Conservation (phyloP, 345 rosid species). For the Psidium friedrichsthalianum region DNA sequence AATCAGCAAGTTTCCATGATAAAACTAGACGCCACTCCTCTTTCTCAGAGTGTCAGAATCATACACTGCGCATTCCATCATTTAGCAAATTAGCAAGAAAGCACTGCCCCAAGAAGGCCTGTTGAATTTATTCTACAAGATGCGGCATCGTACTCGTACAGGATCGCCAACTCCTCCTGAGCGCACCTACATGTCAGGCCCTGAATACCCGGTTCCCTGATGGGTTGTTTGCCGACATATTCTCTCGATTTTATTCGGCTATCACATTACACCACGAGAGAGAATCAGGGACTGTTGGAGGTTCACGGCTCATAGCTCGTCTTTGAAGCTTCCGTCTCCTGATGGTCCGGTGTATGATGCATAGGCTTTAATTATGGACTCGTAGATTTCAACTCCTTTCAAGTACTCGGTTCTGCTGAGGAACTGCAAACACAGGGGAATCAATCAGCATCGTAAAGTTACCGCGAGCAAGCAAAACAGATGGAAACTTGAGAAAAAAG, state of each 20-base stretch:
- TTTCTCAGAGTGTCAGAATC: too few relatives aligned
- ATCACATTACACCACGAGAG: background rate
- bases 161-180: too few relatives aligned
- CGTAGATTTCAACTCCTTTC: conserved; percentile 71
- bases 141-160: too few relatives aligned
- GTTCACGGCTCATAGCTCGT: conserved; percentile 36
- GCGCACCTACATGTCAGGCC: background rate
- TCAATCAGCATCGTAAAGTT: background rate
- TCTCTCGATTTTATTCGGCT: background rate
- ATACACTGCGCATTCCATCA: too few relatives aligned
- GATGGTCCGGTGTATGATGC: conserved; percentile 30
- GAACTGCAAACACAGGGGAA: conserved; percentile 41
- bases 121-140: background rate
- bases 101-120: background rate
- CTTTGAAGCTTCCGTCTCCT: conserved; percentile 26
- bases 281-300: background rate
- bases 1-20: too few relatives aligned
- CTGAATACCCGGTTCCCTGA: background rate
- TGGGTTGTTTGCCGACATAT: background rate
- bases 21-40: too few relatives aligned
- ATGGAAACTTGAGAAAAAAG: background rate
- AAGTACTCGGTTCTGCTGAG: conserved; percentile 67
- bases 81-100: too few relatives aligned
- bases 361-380: conserved; percentile 56
- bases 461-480: background rate